Evolutionary conservation across 345 rosid genomes (phyloP).

Genomic region (Gossypium mustelinum): DNA sequence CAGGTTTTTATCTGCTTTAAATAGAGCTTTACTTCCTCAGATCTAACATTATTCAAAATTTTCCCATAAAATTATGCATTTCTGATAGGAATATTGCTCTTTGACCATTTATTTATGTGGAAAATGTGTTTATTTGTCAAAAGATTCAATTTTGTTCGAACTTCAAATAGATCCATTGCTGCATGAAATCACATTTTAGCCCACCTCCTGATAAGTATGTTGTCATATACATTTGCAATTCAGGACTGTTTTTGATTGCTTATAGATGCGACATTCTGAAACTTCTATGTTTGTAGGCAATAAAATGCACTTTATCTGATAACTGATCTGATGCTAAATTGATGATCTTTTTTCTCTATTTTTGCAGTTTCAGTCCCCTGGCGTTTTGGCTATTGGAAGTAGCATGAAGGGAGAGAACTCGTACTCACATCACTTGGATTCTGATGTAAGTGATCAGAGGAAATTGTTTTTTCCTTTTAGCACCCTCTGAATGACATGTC

Average conservation of each 20-base stretch:
- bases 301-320: background rate
- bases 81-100: background rate
- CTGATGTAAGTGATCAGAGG: conserved; percentile 61
- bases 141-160: background rate
- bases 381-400: conserved; percentile 94
- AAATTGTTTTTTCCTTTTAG: conserved; percentile 8
- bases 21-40: background rate
- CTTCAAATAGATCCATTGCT: background rate
- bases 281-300: background rate
- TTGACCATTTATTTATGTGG: background rate
- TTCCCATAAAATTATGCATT: background rate
- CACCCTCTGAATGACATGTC: background rate
- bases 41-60: background rate
- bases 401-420: conserved; percentile 98
- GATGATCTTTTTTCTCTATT: background rate
- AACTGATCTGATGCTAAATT: conserved; percentile 13
- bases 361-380: conserved; percentile 85
- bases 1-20: conserved; percentile 49
- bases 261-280: conserved; percentile 1
- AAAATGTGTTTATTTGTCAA: background rate
- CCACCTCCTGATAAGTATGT: background rate
- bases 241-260: background rate
- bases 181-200: background rate
- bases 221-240: background rate
- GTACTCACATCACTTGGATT: conserved; percentile 96